Percentiles rank a stretch among this genome's conserved stretches.
Conservation (phyloP, 768 basidiomycete genomes). For the Lactifluus rugatus region DNA sequence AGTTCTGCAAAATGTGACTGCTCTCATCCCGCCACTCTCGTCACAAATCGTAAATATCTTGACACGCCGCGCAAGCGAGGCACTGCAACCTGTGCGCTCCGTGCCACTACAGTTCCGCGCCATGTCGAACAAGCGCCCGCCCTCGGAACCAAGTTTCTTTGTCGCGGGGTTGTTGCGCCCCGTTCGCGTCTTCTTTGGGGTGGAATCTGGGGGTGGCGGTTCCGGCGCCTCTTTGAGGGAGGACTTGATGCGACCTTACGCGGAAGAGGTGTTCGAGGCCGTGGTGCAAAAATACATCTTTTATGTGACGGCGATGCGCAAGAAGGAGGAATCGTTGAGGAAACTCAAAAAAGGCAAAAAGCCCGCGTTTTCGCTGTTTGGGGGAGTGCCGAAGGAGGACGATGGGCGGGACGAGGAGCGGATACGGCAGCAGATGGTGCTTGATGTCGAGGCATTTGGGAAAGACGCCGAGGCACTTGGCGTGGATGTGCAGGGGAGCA, state of each 20-base stretch:
- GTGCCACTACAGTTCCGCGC: conserved; percentile 89
- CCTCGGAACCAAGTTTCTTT: conserved; percentile 81
- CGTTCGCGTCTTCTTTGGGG: conserved; percentile 61
- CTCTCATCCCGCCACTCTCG: conserved; percentile 49
- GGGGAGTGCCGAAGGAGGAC: conserved; percentile 45
- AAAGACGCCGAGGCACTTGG: conserved; percentile 64
- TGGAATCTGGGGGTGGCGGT: conserved; percentile 46
- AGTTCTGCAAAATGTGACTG: conserved; percentile 39
- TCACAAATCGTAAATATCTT: conserved; percentile 62
- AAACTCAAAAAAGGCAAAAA: conserved; percentile 84
- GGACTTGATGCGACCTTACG: conserved; percentile 39
- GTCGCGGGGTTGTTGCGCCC: conserved; percentile 74
- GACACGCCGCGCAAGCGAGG: conserved; percentile 73
- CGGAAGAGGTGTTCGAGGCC: conserved; percentile 58
- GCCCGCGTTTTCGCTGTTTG: conserved; percentile 70
- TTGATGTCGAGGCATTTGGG: conserved; percentile 81
- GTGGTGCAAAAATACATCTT: conserved; percentile 62
- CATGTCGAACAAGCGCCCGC: conserved; percentile 61
- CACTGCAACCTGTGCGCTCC: conserved; percentile 72
- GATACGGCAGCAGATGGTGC: conserved; percentile 73
- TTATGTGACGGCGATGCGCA: conserved; percentile 76
- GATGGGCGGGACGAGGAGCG: conserved; percentile 83
- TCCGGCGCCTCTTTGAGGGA: conserved; percentile 51
- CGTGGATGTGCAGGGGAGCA: conserved; percentile 45
- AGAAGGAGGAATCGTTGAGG: conserved; percentile 83